phyloP scores from a whole-genome alignment of 1,284 basidiomycete genomes.

The Austroboletus novae-zelandiae region DNA sequence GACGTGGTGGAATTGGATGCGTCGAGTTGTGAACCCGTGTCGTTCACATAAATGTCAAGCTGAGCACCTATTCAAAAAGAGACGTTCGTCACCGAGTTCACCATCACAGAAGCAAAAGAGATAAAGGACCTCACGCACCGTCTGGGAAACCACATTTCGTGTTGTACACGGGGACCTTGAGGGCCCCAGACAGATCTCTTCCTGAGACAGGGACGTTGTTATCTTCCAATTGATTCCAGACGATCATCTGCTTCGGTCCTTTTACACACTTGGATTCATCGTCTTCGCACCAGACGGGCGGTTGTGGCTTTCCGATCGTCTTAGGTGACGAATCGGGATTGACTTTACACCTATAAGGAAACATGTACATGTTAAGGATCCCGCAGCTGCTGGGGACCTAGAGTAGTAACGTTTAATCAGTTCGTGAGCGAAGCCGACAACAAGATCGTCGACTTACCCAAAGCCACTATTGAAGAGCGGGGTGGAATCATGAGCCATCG shows the following conservation, averaged over 20 bases:
- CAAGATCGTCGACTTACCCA: conserved; percentile 13
- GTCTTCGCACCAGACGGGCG: conserved; percentile 7
- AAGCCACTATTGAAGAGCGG: not conserved
- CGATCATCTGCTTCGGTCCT: conserved; percentile 10
- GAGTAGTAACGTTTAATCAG: not conserved
- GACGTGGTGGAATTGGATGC: no score
- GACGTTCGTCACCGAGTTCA: no score
- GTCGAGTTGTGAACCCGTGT: no score
- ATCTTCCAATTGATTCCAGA: conserved; percentile 3
- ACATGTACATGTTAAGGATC: conserved; percentile 2
- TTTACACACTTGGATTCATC: not conserved
- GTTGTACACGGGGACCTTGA: conserved; percentile 13
- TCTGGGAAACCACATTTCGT: conserved; percentile 7
- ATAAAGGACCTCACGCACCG: conserved; percentile 8
- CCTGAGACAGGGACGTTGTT: conserved; percentile 10
- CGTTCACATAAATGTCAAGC: no score
- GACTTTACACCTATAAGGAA: conserved; percentile 5
- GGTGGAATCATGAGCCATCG: not conserved
- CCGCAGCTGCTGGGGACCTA: conserved; percentile 12
- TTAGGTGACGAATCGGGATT: not conserved
- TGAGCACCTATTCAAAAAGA: no score
- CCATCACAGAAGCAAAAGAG: no score
- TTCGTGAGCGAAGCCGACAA: not conserved
- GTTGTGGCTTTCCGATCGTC: conserved; percentile 4
- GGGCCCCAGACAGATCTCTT: not conserved